A percentile compares a stretch with the other conserved stretches of the same genome.
Conservation (phyloP, 2,329 filamentous ascomycete genomes). For the Diaporthe longicolla region DNA sequence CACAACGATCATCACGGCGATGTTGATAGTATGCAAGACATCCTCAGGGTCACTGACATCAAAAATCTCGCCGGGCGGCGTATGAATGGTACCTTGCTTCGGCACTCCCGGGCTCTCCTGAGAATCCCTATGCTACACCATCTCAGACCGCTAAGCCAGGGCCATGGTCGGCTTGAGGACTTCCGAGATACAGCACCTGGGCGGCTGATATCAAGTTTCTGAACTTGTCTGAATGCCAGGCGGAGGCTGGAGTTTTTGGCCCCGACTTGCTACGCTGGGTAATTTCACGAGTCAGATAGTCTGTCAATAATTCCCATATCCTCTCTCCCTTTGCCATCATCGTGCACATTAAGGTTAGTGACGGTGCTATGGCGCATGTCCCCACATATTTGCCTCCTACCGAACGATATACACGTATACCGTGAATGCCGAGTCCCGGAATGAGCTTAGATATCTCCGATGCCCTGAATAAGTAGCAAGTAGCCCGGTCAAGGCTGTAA, state of each 20-base stretch:
- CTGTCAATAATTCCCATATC: background rate
- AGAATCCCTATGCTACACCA: background rate
- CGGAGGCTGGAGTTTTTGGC: background rate
- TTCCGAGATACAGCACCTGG: no score
- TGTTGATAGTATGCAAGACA: constrained; percentile 5
- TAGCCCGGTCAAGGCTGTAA: background rate
- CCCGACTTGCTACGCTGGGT: background rate
- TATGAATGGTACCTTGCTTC: background rate
- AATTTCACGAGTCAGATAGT: constrained; percentile 11
- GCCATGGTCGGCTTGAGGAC: no score
- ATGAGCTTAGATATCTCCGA: background rate
- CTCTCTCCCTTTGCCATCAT: background rate
- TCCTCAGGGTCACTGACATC: background rate
- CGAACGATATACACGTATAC: background rate
- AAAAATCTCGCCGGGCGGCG: background rate
- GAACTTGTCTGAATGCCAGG: background rate
- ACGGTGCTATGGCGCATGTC: background rate
- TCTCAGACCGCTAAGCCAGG: background rate
- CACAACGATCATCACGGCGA: constrained; percentile 13
- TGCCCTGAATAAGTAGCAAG: background rate
- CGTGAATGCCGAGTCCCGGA: background rate
- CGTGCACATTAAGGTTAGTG: background rate
- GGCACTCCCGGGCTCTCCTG: background rate
- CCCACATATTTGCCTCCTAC: background rate
- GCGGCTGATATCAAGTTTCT: background rate